Evolutionary conservation across 345 rosid species (phyloP), one percentile per base, ranked within the genome.

Genomic region (Salix caprea): DNA sequence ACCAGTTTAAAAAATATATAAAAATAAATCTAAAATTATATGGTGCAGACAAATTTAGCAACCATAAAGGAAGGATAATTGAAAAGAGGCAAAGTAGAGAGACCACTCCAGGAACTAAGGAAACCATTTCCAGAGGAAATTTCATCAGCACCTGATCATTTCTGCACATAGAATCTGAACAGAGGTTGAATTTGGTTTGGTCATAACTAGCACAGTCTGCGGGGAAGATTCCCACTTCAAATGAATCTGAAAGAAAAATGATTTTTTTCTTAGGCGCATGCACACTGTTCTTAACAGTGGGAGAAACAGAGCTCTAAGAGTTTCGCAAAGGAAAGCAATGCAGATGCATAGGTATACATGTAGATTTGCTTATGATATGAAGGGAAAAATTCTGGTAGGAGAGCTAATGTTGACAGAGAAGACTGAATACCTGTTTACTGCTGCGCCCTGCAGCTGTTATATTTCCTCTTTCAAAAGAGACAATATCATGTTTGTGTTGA

Each of bases 381-480:
- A 23, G 4, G 7, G 21, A 52, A 46, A 18, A 19, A 58, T n/a
- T 58, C 28, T n/a, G 52, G 60, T 54, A 19, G 60, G 11, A 19
- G 60, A 58, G 11, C 9, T n/a, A 56, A n/a, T 23, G 11, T 56
- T 56, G 62, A 56, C 23, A 56, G 62, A 65, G 62, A 19, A 67
- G 76, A 70, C 19, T 42, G 15, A 79, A 66, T 87, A 92, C 99
- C 93, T 96, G 97, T 82, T 89, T 92, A 83, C 93, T 96, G 89
- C 90, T 90, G 85, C 98, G 96, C 73, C 88, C 91, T 56, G 97
- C 93, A 16, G 98, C 91, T 18, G 91, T 86, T 84, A 96, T 96
- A 81, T 94, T 88, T 67, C 99, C 98, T 77, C 87, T 89, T 82
- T 92, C 99, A 87, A 96, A 96, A 48, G 97, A 96, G 77, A 96